Base-by-base conservation (phyloP, 139 green algal genomes). In the Edaphochlamys debaryana region DNA sequence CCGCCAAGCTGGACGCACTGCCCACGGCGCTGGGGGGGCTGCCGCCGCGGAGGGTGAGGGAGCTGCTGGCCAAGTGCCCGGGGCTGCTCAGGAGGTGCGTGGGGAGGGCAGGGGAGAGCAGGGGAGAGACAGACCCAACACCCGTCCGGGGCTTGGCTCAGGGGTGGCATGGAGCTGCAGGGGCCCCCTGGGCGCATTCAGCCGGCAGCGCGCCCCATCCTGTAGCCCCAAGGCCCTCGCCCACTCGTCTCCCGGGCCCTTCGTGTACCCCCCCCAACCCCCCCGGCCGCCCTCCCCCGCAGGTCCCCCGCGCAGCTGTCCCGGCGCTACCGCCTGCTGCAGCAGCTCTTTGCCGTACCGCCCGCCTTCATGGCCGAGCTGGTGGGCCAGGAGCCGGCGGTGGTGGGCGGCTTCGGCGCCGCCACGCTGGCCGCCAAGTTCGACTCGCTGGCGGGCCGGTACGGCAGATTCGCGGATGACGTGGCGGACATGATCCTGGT, bases 401-500 rank as follows among this genome's bases (percentile, higher is more conserved):
- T 88, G 64, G 56, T 88, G 82, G 77, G 52, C 63, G 77, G 52
- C 63, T 64, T 88, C 36, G 64, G 67, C 30, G 66, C 82, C 25
- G 50, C 25, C 30, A 78, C 71, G 45, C 69, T 90, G 22, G 63
- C 23, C 17, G 82, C 78, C 15, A 84, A 85, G 64, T 90, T 90
- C 67, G 38, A 81, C 41, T 58, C 62, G 0, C 82, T 90, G 48
- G 38, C 48, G 37, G 36, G 66, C 17, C n/a, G 54, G 66, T 76
- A 76, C 48, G 78, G 78, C 66, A 58, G 48, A 66, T 75, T 83
- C 67, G n/a, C 71, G 34, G 82, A 88, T 54, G 87, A 90, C 85
- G 79, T 90, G 40, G 71, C 86, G 13, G 87, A 90, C 66, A 86
- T 88, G 78, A 71, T 90, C 38, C 67, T 90, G n/a, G 87, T 90